phyloP scores from a whole-genome alignment of 2,329 filamentous ascomycete species.

The Penicillium sp. region DNA sequence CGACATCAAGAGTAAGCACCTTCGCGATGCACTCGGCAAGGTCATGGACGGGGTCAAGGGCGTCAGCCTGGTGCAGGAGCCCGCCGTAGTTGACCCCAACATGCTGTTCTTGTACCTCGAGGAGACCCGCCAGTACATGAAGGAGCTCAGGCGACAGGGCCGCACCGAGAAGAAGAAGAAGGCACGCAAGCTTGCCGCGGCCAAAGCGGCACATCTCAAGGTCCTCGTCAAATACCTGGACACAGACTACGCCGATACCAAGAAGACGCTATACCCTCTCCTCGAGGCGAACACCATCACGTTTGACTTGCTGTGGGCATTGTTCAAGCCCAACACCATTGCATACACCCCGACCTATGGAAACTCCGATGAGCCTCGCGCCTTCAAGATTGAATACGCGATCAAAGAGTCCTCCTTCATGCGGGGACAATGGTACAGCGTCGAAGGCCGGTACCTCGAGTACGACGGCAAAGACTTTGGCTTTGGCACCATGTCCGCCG shows the following conservation, averaged over 20 bases:
- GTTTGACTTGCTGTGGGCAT: slow-evolving; percentile 83
- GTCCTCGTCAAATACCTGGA: slow-evolving; percentile 76
- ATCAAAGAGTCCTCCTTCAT: slow-evolving; percentile 70
- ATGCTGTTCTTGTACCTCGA: slow-evolving; percentile 76
- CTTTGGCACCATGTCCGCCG: slow-evolving; percentile 68
- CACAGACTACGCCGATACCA: slow-evolving; percentile 74
- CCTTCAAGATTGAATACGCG: slow-evolving; percentile 78
- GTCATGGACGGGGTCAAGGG: slow-evolving; percentile 77
- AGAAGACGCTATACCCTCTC: slow-evolving; percentile 79
- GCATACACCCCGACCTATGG: slow-evolving; percentile 78
- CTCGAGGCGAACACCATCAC: slow-evolving; percentile 81
- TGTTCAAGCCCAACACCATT: slow-evolving; percentile 85
- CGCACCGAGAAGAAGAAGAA: slow-evolving; percentile 58
- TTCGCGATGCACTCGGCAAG: slow-evolving; percentile 70
- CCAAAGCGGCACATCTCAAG: slow-evolving; percentile 59
- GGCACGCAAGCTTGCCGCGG: slow-evolving; percentile 37
- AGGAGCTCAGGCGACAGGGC: slow-evolving; percentile 65
- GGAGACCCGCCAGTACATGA: slow-evolving; percentile 67
- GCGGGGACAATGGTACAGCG: slow-evolving; percentile 72
- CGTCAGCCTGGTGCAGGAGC: slow-evolving; percentile 77
- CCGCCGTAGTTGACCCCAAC: slow-evolving; percentile 71
- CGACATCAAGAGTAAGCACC: slow-evolving; percentile 80
- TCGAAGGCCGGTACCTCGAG: slow-evolving; percentile 77
- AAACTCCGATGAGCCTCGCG: slow-evolving; percentile 72
- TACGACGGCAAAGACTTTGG: slow-evolving; percentile 88